These are phyloP conservation scores for Vitis rotundifolia DNA, from an alignment of 164 flowering plant genomes.

Conservation along the genomic window DNA sequence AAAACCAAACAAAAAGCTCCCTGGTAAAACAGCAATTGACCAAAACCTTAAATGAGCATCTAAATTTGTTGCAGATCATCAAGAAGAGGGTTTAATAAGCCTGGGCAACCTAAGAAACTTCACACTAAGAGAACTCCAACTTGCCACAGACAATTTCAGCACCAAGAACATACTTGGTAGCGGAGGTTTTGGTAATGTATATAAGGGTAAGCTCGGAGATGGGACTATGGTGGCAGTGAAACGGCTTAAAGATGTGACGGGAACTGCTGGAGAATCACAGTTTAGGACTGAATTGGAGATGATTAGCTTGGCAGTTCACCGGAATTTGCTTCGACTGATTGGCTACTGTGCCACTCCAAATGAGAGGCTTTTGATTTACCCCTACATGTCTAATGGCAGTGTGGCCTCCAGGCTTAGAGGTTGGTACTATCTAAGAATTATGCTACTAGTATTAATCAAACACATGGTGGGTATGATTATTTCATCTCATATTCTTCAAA, in stretches of 20 bases:
- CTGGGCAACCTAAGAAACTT: conserved; percentile 75
- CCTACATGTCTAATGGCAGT: conserved; percentile 94
- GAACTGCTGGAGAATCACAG: conserved; percentile 72
- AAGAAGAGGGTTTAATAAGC: conserved; percentile 62
- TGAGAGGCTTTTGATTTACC: conserved; percentile 83
- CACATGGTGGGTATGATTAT: not conserved
- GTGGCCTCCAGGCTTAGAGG: conserved; percentile 87
- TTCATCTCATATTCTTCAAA: not conserved
- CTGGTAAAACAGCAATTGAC: not conserved
- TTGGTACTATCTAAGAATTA: conserved; percentile 22
- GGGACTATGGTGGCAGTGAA: conserved; percentile 84
- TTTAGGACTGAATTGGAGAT: conserved; percentile 84
- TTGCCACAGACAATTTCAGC: conserved; percentile 79
- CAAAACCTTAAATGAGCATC: not conserved
- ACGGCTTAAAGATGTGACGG: conserved; percentile 68
- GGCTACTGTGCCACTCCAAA: conserved; percentile 76
- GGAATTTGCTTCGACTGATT: conserved; percentile 69
- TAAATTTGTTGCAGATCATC: conserved; percentile 43
- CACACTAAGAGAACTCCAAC: conserved; percentile 73
- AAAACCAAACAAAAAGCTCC: not conserved
- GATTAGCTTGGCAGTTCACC: conserved; percentile 91
- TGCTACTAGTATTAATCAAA: not conserved
- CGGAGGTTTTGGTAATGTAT: conserved; percentile 95
- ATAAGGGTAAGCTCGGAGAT: conserved; percentile 69
- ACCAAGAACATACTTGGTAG: conserved; percentile 78